Conservation (phyloP, 2,329 filamentous ascomycete species). For the Lasiodiplodia citricola region DNA sequence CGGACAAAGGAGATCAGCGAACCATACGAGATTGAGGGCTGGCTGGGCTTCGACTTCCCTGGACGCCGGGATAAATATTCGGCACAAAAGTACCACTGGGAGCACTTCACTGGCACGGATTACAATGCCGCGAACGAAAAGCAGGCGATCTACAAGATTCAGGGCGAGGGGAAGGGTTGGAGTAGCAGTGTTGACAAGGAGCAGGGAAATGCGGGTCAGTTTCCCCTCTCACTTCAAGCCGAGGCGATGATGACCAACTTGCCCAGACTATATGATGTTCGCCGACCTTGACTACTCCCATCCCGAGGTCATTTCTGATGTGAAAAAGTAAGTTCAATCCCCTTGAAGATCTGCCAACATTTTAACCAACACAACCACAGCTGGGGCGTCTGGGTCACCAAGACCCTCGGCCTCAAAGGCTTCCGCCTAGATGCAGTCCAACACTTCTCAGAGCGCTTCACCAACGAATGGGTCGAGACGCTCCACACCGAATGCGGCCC, state of each 20-base stretch:
- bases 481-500: constrained; percentile 57
- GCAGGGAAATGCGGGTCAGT: constrained; percentile 61
- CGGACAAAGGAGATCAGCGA: constrained; percentile 60
- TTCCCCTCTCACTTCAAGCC: background rate
- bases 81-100: constrained; percentile 66
- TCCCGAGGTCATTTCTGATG: constrained; percentile 68
- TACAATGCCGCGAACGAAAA: constrained; percentile 63
- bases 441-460: constrained; percentile 72
- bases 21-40: constrained; percentile 68
- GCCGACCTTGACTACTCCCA: constrained; percentile 70
- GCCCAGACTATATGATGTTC: constrained; percentile 71
- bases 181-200: constrained; percentile 65
- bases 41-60: constrained; percentile 70
- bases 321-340: constrained; percentile 47
- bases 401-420: constrained; percentile 65
- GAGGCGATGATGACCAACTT: background rate
- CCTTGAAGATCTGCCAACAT: no score
- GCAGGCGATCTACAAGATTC: constrained; percentile 69
- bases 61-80: constrained; percentile 67
- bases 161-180: constrained; percentile 69
- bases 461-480: constrained; percentile 66
- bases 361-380: constrained; percentile 32
- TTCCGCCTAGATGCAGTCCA: constrained; percentile 76
- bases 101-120: constrained; percentile 72
- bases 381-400: constrained; percentile 72